Percentiles rank a stretch among this genome's conserved stretches.
phyloP scores from a whole-genome alignment of 2,329 filamentous ascomycete species.

The Albifimbria verrucaria region DNA sequence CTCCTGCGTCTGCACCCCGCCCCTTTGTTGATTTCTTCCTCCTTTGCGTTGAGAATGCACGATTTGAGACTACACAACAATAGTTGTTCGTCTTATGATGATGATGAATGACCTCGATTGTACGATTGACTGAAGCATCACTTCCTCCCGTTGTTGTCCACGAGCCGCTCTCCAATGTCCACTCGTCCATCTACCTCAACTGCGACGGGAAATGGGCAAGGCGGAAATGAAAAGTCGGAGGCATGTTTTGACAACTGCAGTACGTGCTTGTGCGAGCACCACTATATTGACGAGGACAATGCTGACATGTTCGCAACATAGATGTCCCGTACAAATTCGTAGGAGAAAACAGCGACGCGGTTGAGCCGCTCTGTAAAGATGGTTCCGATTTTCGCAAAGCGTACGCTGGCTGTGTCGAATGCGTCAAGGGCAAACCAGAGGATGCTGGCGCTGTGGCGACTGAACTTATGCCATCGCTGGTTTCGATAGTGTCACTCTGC shows the following conservation, averaged over 20 bases:
- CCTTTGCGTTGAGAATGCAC: no score
- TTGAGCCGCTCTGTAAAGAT: not conserved
- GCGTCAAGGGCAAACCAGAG: not conserved
- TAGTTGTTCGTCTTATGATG: no score
- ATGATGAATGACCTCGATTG: no score
- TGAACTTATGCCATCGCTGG: not conserved
- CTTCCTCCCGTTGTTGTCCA: no score
- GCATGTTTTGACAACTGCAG: not conserved
- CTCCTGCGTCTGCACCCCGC: no score
- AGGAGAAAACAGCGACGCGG: not conserved
- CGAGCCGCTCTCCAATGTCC: no score
- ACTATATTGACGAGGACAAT: not conserved
- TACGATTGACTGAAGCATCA: no score
- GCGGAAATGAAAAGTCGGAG: not conserved
- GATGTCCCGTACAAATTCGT: not conserved
- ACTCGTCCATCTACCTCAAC: not conserved
- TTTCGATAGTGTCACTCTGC: not conserved
- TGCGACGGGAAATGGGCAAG: not conserved
- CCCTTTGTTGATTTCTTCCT: no score
- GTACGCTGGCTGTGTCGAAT: not conserved
- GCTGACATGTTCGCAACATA: not conserved
- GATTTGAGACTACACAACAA: no score
- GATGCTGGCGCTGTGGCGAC: not conserved
- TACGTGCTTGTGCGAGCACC: not conserved
- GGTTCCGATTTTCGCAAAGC: not conserved